Percentiles rank a stretch among this genome's conserved stretches.
Conservation (phyloP, 805 yeast species). For the Candida cerambycidarum region DNA sequence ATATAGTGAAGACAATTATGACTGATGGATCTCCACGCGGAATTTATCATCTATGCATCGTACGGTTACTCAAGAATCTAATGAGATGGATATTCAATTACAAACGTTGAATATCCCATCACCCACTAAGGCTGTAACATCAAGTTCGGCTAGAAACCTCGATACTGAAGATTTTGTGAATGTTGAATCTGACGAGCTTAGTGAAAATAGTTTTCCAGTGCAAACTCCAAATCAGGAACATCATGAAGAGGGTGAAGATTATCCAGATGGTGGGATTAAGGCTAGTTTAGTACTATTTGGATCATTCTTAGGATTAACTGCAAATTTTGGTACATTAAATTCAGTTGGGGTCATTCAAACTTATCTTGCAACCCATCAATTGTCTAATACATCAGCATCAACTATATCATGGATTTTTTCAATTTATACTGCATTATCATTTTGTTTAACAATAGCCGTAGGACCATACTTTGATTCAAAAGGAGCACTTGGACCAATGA, state of each 20-base stretch:
- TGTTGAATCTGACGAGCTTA: not conserved
- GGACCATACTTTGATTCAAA: conserved; percentile 64
- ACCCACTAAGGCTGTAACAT: not conserved
- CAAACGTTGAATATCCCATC: not conserved
- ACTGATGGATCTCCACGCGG: too few species aligned
- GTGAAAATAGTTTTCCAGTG: not conserved
- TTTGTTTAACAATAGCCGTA: conserved; percentile 33
- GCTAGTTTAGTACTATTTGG: conserved; percentile 26
- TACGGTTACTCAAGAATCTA: not conserved
- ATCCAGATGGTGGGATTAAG: conserved; percentile 27
- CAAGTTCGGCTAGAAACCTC: not conserved
- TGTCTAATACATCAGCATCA: conserved; percentile 25
- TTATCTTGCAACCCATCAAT: conserved; percentile 37
- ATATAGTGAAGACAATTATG: too few species aligned
- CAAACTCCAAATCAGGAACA: not conserved
- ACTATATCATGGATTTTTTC: conserved; percentile 44
- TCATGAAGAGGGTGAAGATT: conserved; percentile 1
- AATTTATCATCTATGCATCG: too few species aligned
- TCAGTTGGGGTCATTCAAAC: conserved; percentile 42
- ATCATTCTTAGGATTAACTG: conserved; percentile 25
- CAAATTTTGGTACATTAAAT: conserved; percentile 32
- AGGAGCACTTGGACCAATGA: conserved; percentile 52
- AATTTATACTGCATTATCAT: conserved; percentile 32
- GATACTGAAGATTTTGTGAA: not conserved
- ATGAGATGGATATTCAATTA: not conserved